phyloP scores from a whole-genome alignment of 2,329 filamentous ascomycete genomes.

The Penicillium capsulatum region DNA sequence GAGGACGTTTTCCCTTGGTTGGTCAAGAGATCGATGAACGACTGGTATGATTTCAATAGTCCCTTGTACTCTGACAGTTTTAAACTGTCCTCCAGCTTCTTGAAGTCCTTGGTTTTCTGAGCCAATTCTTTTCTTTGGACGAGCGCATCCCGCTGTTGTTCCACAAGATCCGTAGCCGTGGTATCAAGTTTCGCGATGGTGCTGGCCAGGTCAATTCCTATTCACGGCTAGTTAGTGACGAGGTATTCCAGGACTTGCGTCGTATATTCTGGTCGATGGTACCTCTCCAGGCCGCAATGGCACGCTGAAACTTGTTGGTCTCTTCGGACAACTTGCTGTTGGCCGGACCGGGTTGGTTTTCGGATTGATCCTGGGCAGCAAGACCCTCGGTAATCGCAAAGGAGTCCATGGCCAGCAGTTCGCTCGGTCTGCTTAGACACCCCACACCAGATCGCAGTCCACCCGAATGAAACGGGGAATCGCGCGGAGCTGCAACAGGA shows the following conservation, averaged over 20 bases:
- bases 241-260: not conserved
- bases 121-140: constrained; percentile 94
- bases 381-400: constrained; percentile 42
- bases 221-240: constrained; percentile 5
- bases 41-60: constrained; percentile 91
- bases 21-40: constrained; percentile 92
- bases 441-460: constrained; percentile 24
- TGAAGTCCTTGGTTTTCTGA: constrained; percentile 98
- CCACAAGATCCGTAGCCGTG: constrained; percentile 90
- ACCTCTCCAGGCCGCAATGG: constrained; percentile 96
- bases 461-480: constrained; percentile 14
- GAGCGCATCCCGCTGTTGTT: constrained; percentile 90
- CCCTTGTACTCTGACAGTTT: constrained; percentile 88
- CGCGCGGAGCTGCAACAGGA: constrained; percentile 25
- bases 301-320: constrained; percentile 93
- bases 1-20: constrained; percentile 95
- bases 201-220: constrained; percentile 80
- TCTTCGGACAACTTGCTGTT: constrained; percentile 46
- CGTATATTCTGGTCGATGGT: constrained; percentile 30
- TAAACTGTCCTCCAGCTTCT: constrained; percentile 82
- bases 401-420: constrained; percentile 39
- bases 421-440: constrained; percentile 19
- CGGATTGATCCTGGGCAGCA: constrained; percentile 30
- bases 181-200: constrained; percentile 83
- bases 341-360: constrained; percentile 23